Conservation (phyloP, 225 moss, liverwort and hornwort genomes). For the Antitrichia curtipendula region DNA sequence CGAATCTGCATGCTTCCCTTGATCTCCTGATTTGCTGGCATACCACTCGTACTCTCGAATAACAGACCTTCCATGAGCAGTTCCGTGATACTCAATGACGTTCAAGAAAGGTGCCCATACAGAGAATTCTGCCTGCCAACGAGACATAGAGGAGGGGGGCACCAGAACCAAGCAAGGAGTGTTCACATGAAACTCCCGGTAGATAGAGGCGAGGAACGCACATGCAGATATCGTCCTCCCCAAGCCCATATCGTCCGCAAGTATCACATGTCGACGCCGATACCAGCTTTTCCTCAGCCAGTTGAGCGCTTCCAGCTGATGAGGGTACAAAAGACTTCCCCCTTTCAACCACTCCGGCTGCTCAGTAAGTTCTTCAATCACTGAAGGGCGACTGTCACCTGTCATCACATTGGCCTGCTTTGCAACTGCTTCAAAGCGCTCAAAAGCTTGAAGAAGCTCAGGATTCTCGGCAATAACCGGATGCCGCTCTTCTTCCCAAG, state of each 20-base stretch:
- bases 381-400: conserved; percentile 12
- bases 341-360: conserved; percentile 66
- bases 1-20: conserved; percentile 16
- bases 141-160: conserved; percentile 55
- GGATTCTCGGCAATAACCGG: conserved; percentile 26
- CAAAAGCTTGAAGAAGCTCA: conserved; percentile 37
- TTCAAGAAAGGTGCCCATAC: conserved; percentile 75
- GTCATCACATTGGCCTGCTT: neutral
- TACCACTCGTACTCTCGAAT: conserved; percentile 91
- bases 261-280: conserved; percentile 48
- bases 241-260: conserved; percentile 82
- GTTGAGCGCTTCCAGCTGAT: conserved; percentile 79
- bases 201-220: conserved; percentile 61
- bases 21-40: conserved; percentile 27
- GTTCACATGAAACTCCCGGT: conserved; percentile 51
- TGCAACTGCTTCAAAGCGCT: conserved; percentile 33
- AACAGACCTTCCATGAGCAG: conserved; percentile 53
- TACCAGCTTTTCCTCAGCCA: conserved; percentile 82
- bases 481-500: conserved; percentile 65
- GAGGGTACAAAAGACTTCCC: conserved; percentile 60
- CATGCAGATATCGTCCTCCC: conserved; percentile 71
- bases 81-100: conserved; percentile 82
- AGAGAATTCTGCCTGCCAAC: conserved; percentile 78
- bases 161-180: conserved; percentile 72
- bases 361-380: conserved; percentile 43